Conservation (phyloP, 2,329 filamentous ascomycete genomes). For the Monosporascus sp. region DNA sequence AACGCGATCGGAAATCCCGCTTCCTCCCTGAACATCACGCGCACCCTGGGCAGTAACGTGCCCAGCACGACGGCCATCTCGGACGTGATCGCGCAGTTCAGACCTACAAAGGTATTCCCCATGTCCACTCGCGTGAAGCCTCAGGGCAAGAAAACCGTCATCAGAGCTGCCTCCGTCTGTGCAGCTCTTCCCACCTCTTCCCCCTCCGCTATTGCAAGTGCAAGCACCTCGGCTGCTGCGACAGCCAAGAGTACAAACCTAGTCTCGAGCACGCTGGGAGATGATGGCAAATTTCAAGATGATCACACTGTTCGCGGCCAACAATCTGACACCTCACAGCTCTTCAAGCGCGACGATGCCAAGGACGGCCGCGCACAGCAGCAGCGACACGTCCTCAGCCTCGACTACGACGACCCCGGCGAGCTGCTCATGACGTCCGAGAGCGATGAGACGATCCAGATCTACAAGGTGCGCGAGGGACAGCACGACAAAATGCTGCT, state of each 20-base stretch:
- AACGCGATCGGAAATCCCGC: conserved; percentile 32
- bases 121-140: too few species aligned
- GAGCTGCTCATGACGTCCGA: conserved; percentile 88
- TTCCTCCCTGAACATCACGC: conserved; percentile 44
- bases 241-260: background rate
- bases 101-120: conserved; percentile 67
- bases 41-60: conserved; percentile 37
- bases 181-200: background rate
- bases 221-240: background rate
- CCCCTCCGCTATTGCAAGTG: too few species aligned
- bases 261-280: background rate
- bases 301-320: background rate
- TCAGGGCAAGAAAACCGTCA: background rate
- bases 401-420: conserved; percentile 95
- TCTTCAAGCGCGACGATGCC: conserved; percentile 55
- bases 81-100: conserved; percentile 72
- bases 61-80: conserved; percentile 61
- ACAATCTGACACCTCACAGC: conserved; percentile 32
- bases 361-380: conserved; percentile 50
- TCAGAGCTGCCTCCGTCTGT: background rate
- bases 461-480: conserved; percentile 91
- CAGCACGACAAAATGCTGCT: conserved; percentile 83
- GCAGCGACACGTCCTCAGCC: conserved; percentile 69
- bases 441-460: conserved; percentile 90
- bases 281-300: background rate